Evolutionary conservation across 2,329 filamentous ascomycete genomes (phyloP), one percentile per base, ranked within the genome.

Genomic region (Fusarium napiforme): DNA sequence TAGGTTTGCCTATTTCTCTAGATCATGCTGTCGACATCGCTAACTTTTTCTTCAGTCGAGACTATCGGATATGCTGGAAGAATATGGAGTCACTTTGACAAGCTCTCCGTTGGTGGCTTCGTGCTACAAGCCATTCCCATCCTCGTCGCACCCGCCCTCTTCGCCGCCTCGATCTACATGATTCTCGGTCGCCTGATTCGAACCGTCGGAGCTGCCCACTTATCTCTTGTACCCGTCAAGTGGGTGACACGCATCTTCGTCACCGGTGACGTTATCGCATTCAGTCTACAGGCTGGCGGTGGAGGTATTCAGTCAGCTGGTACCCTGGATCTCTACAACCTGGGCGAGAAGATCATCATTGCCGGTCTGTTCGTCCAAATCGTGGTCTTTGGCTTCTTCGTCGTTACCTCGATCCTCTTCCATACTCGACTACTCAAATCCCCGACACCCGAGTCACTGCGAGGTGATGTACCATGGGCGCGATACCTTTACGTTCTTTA

Each of bases 81-180:
- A 67, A 42, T 61, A 42, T 67, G 65, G 65, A 4, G 65, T 15
- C 65, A 67, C 18, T 67, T 53, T 50, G 65, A 67, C 28, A 67
- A 42, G 26, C 1, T 42, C 9, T 46, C 43, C 0, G 28, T 67
- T 2, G 65, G 63, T 7, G 65, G 46, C 6, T 67, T 67, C 8
- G 34, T 67, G 15, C 7, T 61, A 3, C 65, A 67, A n/a, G 65
- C 65, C 5, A 67, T 67, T 6, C 65, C 55, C 3, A 67, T 67
- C 19, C 65, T 67, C 26, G 65, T 67, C 34, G 65, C 65, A 0
- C 65, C 65, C 34, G 63, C 65, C 0, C 65, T 67, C 4, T 67
- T 67, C 46, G 55, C 65, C 10, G 63, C 65, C 6, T 67, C 65
- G 30, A 67, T 67, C 16, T 67, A 67, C 5, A 67, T 67, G 65